phyloP scores from a whole-genome alignment of 192 early-diverging fungal genomes.

The Phycomyces blakesleeanus region DNA sequence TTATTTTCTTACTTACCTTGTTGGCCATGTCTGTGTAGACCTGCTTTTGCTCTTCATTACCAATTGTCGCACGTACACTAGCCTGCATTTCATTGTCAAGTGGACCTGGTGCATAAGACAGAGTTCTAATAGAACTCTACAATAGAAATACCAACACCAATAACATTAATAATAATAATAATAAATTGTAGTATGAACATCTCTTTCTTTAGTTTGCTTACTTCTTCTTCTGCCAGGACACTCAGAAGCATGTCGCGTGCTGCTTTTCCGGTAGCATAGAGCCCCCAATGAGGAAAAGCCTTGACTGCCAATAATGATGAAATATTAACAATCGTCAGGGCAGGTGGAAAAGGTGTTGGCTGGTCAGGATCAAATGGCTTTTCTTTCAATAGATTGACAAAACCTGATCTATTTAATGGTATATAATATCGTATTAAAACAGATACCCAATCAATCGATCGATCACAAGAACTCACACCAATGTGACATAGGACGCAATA shows the following conservation, averaged over 20 bases:
- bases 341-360: conserved; percentile 8
- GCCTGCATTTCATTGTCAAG: conserved; percentile 82
- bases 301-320: conserved; percentile 74
- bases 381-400: conserved; percentile 37
- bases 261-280: conserved; percentile 78
- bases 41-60: conserved; percentile 56
- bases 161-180: no score
- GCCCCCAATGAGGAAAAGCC: conserved; percentile 73
- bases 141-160: no score
- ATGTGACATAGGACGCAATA: conserved; percentile 51
- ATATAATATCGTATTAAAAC: neutral
- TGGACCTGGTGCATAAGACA: conserved; percentile 89
- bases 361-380: conserved; percentile 9
- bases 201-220: no score
- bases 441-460: neutral
- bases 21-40: conserved; percentile 63
- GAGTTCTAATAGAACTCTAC: conserved; percentile 27
- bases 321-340: conserved; percentile 65
- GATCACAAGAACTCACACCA: conserved; percentile 34
- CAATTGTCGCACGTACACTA: conserved; percentile 64
- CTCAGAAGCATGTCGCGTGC: conserved; percentile 75
- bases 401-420: conserved; percentile 28
- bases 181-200: no score
- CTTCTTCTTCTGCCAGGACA: conserved; percentile 68
- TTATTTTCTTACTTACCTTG: conserved; percentile 28